A percentile compares a stretch with the other conserved stretches of the same genome.
Evolutionary conservation across 176 grass and related monocot genomes (phyloP).

Genomic region (Secale cereale): DNA sequence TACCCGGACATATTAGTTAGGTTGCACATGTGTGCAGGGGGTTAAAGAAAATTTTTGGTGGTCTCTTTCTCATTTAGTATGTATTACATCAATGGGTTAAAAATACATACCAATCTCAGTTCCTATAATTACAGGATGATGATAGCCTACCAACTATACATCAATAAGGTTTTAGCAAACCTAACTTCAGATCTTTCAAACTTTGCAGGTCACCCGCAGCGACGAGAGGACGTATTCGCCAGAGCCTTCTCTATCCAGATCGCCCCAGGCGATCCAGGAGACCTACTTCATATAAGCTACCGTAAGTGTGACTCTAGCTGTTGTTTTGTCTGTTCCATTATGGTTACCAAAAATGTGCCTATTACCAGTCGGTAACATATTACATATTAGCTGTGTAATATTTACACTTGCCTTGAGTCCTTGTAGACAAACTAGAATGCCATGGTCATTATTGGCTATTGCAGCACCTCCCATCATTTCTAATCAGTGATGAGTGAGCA

Average conservation of each 20-base stretch:
- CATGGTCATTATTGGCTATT: neutral
- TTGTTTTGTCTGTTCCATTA: neutral
- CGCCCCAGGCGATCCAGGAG: neutral
- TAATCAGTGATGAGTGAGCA: neutral
- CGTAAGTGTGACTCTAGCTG: neutral
- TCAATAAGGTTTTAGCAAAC: neutral
- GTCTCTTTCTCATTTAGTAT: neutral
- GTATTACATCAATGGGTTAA: too few relatives aligned
- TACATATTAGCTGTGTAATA: neutral
- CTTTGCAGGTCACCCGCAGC: neutral
- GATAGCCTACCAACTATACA: neutral
- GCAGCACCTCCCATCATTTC: neutral
- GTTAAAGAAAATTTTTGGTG: neutral
- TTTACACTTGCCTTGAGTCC: neutral
- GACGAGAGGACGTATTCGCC: neutral
- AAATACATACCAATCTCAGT: too few relatives aligned
- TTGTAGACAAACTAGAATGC: neutral
- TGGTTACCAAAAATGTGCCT: neutral
- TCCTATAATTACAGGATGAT: neutral
- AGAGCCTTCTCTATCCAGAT: neutral
- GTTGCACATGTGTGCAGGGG: neutral
- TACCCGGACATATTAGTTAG: neutral
- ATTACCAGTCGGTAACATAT: neutral
- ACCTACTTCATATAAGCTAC: neutral
- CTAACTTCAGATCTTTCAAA: neutral